Evolutionary conservation across 176 grass and related monocot species (phyloP).

Genomic region (Triticum turgidum): DNA sequence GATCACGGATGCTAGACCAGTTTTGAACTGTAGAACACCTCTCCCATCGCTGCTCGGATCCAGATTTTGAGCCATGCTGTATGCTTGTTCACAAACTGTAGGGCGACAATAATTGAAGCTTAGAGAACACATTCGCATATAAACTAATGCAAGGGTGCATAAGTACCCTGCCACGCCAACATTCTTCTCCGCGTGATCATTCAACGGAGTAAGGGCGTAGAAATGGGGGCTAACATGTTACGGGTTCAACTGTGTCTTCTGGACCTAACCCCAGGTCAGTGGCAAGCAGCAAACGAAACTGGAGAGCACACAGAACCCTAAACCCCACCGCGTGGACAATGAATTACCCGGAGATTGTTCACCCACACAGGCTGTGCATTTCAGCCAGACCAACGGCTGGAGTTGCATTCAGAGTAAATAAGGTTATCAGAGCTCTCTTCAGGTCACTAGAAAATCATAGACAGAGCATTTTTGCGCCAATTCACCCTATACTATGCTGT

Average conservation of each 20-base stretch:
- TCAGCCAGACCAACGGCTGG: not conserved
- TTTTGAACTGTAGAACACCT: slow-evolving; percentile 92
- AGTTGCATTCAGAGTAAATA: not conserved
- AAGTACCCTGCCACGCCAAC: not conserved
- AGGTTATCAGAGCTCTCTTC: not conserved
- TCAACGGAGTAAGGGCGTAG: not conserved
- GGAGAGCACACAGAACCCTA: not conserved
- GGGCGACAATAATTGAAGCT: not conserved
- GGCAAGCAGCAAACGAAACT: not conserved
- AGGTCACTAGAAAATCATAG: not conserved
- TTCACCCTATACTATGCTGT: not conserved
- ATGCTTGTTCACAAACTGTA: slow-evolving; percentile 85
- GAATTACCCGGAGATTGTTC: not conserved
- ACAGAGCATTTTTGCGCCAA: not conserved
- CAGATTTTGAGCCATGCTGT: slow-evolving; percentile 76
- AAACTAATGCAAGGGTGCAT: not conserved
- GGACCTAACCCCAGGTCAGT: not conserved
- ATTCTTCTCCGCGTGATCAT: not conserved
- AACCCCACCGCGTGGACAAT: not conserved
- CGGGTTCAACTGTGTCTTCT: not conserved
- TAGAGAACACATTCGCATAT: too few relatives aligned
- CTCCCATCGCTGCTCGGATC: slow-evolving; percentile 75
- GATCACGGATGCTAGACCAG: slow-evolving; percentile 76
- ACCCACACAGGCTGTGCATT: not conserved
- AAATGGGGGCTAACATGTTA: not conserved